A percentile compares a stretch with the other conserved stretches of the same genome.
Conservation (phyloP, 176 grass and related monocot genomes). For the Eremochloa ophiuroides region DNA sequence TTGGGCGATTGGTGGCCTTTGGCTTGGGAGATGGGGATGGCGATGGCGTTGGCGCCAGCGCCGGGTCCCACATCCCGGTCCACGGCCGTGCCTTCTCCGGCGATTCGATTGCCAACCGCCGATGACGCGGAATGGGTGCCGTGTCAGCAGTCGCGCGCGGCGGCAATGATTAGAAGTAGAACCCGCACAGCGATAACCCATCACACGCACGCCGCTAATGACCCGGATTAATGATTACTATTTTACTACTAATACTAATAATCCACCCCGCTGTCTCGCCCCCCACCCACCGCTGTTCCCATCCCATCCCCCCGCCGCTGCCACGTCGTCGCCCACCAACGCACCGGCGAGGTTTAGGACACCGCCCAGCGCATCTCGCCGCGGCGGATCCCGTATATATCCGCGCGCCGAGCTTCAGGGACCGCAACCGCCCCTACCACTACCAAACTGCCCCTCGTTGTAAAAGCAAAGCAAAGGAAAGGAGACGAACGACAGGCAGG, state of each 20-base stretch:
- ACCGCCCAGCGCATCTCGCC: background rate
- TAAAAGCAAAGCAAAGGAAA: no score
- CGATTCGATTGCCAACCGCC: background rate
- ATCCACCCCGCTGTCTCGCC: background rate
- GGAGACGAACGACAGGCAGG: background rate
- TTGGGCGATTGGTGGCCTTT: background rate
- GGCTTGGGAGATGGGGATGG: background rate
- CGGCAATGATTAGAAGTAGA: conserved; percentile 40
- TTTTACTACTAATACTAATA: background rate
- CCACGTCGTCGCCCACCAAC: conserved; percentile 30
- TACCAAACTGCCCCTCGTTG: conserved; percentile 3
- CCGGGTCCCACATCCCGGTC: background rate
- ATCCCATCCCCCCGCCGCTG: background rate
- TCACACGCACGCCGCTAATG: conserved; percentile 33
- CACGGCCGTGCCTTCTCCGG: background rate
- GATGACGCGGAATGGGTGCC: background rate
- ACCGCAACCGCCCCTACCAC: background rate
- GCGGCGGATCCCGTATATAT: conserved; percentile 18
- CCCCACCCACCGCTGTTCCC: background rate
- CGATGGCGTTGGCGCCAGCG: background rate
- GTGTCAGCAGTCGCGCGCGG: conserved; percentile 14
- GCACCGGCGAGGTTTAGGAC: background rate
- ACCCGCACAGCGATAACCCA: conserved; percentile 2
- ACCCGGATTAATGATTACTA: background rate
- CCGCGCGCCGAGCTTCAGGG: background rate